phyloP scores from a whole-genome alignment of 2,329 filamentous ascomycete genomes.

The Xylaria arbuscula region DNA sequence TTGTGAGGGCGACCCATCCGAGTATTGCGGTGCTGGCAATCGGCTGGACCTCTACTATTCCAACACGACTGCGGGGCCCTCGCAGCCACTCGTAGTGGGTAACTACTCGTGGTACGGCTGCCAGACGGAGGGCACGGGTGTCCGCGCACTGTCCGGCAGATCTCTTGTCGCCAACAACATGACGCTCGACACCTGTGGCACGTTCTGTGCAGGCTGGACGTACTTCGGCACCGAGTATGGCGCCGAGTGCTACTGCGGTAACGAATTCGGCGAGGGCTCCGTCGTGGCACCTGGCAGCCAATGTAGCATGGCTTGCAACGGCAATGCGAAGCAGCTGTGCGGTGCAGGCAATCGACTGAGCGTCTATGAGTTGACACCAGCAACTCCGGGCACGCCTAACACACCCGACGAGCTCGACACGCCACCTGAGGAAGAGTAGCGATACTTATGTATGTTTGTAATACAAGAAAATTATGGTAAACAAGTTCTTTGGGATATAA shows the following conservation, averaged over 20 bases:
- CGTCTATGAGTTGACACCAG: slow-evolving; percentile 43
- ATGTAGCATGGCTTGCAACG: slow-evolving; percentile 49
- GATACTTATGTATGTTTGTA: background rate
- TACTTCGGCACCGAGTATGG: slow-evolving; percentile 53
- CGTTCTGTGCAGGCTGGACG: slow-evolving; percentile 51
- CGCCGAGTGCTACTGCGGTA: slow-evolving; percentile 53
- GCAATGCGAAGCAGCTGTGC: slow-evolving; percentile 47
- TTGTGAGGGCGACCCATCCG: slow-evolving; percentile 41
- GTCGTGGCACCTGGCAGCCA: slow-evolving; percentile 33
- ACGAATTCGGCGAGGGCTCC: slow-evolving; percentile 34
- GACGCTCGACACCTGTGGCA: slow-evolving; percentile 52
- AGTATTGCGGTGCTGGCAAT: slow-evolving; percentile 45
- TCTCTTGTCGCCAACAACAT: slow-evolving; percentile 45
- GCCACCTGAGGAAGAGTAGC: slow-evolving; percentile 11
- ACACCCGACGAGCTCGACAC: slow-evolving; percentile 11
- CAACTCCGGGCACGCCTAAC: slow-evolving; percentile 3
- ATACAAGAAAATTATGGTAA: background rate
- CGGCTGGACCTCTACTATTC: slow-evolving; percentile 44
- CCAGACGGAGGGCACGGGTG: slow-evolving; percentile 33
- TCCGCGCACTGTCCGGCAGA: slow-evolving; percentile 31
- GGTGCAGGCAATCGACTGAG: slow-evolving; percentile 50
- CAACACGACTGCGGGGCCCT: slow-evolving; percentile 37
- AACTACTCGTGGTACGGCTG: slow-evolving; percentile 40
- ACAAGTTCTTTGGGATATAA: background rate
- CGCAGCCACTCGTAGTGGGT: slow-evolving; percentile 37